phyloP scores from a whole-genome alignment of 805 yeast species.

The Kuraishia molischiana region DNA sequence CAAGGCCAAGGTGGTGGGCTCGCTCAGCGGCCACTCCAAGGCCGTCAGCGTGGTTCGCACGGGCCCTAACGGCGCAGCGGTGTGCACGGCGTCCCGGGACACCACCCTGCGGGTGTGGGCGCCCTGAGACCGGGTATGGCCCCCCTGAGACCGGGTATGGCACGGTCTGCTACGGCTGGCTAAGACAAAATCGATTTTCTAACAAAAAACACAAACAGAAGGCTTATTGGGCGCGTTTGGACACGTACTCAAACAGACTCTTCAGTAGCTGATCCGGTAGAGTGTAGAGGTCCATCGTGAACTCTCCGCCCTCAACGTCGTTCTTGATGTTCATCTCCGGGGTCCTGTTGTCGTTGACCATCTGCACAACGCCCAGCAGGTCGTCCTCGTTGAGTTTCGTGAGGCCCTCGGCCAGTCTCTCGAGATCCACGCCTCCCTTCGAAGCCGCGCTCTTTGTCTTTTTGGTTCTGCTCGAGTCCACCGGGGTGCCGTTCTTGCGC shows the following conservation, averaged over 20 bases:
- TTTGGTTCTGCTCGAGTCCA: conserved; percentile 32
- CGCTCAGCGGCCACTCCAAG: conserved; percentile 50
- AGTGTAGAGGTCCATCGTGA: conserved; percentile 90
- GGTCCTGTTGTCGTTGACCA: conserved; percentile 94
- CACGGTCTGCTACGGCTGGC: too few relatives aligned
- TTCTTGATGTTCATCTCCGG: conserved; percentile 93
- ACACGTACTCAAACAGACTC: conserved; percentile 91
- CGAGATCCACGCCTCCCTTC: conserved; percentile 78
- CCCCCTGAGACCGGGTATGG: too few relatives aligned
- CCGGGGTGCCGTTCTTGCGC: conserved; percentile 8
- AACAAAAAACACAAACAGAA: too few relatives aligned
- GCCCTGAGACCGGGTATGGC: too few relatives aligned
- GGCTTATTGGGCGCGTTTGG: conserved; percentile 41
- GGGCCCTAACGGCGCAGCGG: conserved; percentile 66
- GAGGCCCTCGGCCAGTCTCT: conserved; percentile 80
- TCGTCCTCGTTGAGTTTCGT: conserved; percentile 89
- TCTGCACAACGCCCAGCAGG: conserved; percentile 87
- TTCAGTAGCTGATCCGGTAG: conserved; percentile 85
- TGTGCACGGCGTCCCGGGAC: conserved; percentile 80
- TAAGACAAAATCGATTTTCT: too few relatives aligned
- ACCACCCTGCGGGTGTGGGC: conserved; percentile 59
- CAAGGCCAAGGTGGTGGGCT: conserved; percentile 54
- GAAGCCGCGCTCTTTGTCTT: conserved; percentile 47
- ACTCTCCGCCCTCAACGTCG: conserved; percentile 94
- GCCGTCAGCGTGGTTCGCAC: conserved; percentile 54